Evolutionary conservation across 257 asterid genomes (phyloP).

Genomic region (Euphrasia confusa): DNA sequence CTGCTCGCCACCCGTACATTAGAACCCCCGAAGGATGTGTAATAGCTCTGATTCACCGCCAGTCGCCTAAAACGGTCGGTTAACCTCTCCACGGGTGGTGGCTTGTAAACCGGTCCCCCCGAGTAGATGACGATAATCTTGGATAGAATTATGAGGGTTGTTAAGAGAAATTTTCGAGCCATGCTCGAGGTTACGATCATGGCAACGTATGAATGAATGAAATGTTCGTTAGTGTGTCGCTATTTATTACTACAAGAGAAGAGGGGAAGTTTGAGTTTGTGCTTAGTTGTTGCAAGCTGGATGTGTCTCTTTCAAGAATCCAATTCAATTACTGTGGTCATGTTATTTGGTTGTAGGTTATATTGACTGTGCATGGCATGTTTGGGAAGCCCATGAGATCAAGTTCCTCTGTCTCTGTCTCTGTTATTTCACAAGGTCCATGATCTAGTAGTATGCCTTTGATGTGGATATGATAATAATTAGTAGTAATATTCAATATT

Average conservation of each 20-base stretch:
- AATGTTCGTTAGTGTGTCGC: neutral
- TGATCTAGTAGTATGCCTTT: too few species aligned
- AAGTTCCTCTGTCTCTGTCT: neutral
- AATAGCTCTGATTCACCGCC: slow-evolving; percentile 41
- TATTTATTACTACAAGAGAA: slow-evolving; percentile 31
- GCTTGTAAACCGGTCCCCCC: slow-evolving; percentile 55
- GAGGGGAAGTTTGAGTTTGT: slow-evolving; percentile 22
- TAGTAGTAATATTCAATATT: too few species aligned
- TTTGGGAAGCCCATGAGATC: neutral
- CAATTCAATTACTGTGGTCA: slow-evolving; percentile 28
- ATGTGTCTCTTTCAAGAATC: slow-evolving; percentile 29
- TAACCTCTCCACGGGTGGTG: slow-evolving; percentile 60
- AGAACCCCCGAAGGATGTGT: slow-evolving; percentile 51
- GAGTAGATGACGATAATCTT: slow-evolving; percentile 31
- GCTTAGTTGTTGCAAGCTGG: slow-evolving; percentile 91
- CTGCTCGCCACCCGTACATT: slow-evolving; percentile 45
- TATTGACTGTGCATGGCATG: neutral
- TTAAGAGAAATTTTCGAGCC: slow-evolving; percentile 26
- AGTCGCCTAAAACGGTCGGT: slow-evolving; percentile 41
- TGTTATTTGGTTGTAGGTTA: slow-evolving; percentile 23
- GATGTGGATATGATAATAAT: too few species aligned
- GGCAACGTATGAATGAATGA: slow-evolving; percentile 19
- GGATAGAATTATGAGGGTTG: slow-evolving; percentile 26
- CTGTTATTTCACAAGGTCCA: too few species aligned
- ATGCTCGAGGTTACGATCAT: slow-evolving; percentile 21